These are phyloP conservation scores for Wickerhamomyces sp. DNA, from an alignment of 1,139 yeast genomes.

Conservation along the genomic window DNA sequence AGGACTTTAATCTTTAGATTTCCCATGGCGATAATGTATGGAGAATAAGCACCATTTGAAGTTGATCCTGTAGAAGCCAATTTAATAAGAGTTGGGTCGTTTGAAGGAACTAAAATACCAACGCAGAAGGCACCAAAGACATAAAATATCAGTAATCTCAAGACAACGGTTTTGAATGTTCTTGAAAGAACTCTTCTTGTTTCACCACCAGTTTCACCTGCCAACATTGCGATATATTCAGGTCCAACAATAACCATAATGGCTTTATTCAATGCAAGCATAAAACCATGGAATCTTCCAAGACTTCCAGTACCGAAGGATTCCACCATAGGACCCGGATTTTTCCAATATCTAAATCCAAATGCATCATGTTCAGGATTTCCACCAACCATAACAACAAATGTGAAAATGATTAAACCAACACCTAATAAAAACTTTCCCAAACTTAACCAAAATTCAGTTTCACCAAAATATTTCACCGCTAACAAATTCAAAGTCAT, in stretches of 20 bases:
- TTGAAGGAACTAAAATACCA: slow-evolving; percentile 70
- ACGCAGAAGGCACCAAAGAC: slow-evolving; percentile 62
- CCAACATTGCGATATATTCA: slow-evolving; percentile 69
- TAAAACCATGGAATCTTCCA: slow-evolving; percentile 59
- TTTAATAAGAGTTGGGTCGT: slow-evolving; percentile 46
- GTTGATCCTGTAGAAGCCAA: slow-evolving; percentile 41
- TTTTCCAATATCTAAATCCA: slow-evolving; percentile 71
- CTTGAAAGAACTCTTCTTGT: slow-evolving; percentile 70
- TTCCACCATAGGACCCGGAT: slow-evolving; percentile 60
- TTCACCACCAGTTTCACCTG: slow-evolving; percentile 72
- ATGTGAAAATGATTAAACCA: slow-evolving; percentile 66
- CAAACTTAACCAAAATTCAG: slow-evolving; percentile 66
- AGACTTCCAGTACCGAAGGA: slow-evolving; percentile 35
- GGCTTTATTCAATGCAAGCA: slow-evolving; percentile 60
- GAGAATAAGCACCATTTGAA: slow-evolving; percentile 32
- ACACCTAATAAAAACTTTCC: slow-evolving; percentile 66
- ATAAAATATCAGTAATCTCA: slow-evolving; percentile 72
- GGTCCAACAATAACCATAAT: slow-evolving; percentile 80
- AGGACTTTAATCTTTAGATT: slow-evolving; percentile 43
- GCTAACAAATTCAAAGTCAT: slow-evolving; percentile 50
- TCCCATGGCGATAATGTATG: slow-evolving; percentile 54
- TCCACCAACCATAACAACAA: slow-evolving; percentile 66
- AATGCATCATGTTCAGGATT: slow-evolving; percentile 65
- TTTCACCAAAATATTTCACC: slow-evolving; percentile 60
- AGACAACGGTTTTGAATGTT: slow-evolving; percentile 74